Evolutionary conservation across 2,329 filamentous ascomycete genomes (phyloP), one percentile per base, ranked within the genome.

Genomic region (Aspergillaceae sp.): DNA sequence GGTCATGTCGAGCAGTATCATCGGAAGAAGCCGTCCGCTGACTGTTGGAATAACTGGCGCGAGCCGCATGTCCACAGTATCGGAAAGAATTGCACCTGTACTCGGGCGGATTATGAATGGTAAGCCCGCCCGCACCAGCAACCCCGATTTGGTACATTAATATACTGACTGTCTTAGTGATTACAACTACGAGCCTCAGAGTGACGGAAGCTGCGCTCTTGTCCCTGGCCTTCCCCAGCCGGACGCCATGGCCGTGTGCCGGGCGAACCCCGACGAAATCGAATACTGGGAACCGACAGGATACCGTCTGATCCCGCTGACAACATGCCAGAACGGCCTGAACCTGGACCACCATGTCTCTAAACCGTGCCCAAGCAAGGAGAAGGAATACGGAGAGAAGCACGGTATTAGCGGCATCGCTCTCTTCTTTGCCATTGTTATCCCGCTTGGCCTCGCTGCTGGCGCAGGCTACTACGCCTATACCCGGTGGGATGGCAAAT

Each of bases 51-150:
- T 58, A 82, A 84, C 43, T 77, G 79, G 63, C 78, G 77, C 51
- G 78, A 94, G 52, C 74, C 82, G 53, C 80, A 82, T 52, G 73
- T 91, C 28, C 84, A 90, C 66, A 77, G 78, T 54, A 82, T 87
- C 54, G 71, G 71, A 11, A 70, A 77, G 52, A 88, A 94, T 64
- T 98, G 92, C 73, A 75, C 79, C 48, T 98, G 92, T 70, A 86
- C 81, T 6, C 77, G 88, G 44, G 77, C 80, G 48, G 92, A 98
- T 68, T 98, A 84, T 63, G 92, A 98, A 76, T 98, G 92, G 86
- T 90, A 71, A 71, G 82, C 69, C 19, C 19, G 19, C 19, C 19
- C 19, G 19, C 19, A 19, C 19, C 19, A 19, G 19, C 19, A 19
- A 19, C 19, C 19, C 40, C 29, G n/a, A 26, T 37, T 38, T 37